Base-by-base conservation (phyloP, 2,329 filamentous ascomycete genomes). In the Penicillium sp. region DNA sequence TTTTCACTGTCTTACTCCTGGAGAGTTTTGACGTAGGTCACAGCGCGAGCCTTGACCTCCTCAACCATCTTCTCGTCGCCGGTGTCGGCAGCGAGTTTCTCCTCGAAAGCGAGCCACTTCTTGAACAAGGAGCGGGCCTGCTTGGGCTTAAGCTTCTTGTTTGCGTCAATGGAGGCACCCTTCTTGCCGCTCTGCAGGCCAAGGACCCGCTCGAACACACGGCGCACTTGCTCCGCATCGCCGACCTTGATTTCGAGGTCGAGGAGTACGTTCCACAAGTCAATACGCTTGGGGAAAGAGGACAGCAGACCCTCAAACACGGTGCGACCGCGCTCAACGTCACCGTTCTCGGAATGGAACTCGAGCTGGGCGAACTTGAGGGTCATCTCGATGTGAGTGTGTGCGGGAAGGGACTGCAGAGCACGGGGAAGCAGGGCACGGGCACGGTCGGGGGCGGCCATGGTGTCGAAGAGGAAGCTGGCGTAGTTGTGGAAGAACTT, bases 401-500 rank as follows among this genome's bases (percentile, higher is more conserved):
- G 83, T 18, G 80, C 73, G 24, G 88, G 87, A 2, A 99, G 85
- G 7, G 90, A 89, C 75, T 97, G 92, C 9, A 89, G 86, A 14
- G 94, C 93, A 40, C 93, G 89, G 2, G 88, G 82, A 5, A 97
- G 85, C 13, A 99, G 84, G 1, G 85, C 86, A 52, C 92, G 88
- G 3, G 87, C 90, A 7, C 87, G 85, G n/a, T 88, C 87, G 1
- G 91, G 84, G 10, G 88, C 82, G 54, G 83, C 80, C 56, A 85
- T 77, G 1, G 85, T 89, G 55, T 88, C 86, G 77, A 96, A 89
- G 52, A 99, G 82, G 82, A 97, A 97, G 67, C 89, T 89, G 22
- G 92, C 93, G 75, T 97, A 97, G 79, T 97, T 97, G 74, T 89
- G 82, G 91, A 92, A 99, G 63, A 97, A 86, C 49, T 87, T 84